Evolutionary conservation across 73 alveolate genomes (phyloP).

Genomic region (Paramecium primaurelia): DNA sequence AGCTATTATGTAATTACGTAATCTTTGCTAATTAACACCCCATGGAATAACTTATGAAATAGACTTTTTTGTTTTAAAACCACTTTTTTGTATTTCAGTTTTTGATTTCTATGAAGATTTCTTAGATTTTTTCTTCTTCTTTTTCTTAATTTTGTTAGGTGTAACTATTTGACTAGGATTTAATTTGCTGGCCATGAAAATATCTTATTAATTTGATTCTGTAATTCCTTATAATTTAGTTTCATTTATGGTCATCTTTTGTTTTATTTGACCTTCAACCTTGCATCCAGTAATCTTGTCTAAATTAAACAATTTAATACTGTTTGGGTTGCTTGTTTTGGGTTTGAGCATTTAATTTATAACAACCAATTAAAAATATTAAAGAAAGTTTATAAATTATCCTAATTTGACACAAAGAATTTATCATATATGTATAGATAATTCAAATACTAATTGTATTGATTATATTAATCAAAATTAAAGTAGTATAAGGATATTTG

Average conservation of each 20-base stretch:
- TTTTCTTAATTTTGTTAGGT: neutral
- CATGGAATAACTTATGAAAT: neutral
- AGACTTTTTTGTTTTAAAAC: neutral
- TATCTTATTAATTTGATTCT: neutral
- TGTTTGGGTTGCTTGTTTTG: neutral
- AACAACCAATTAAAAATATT: neutral
- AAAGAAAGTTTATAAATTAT: neutral
- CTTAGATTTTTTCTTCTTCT: neutral
- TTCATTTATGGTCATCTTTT: neutral
- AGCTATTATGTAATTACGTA: neutral
- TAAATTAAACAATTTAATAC: neutral
- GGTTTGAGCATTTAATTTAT: neutral
- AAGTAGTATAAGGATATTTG: neutral
- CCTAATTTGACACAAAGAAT: neutral
- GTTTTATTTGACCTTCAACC: neutral
- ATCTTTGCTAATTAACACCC: neutral
- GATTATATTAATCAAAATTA: neutral
- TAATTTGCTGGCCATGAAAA: neutral
- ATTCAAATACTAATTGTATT: too few relatives aligned
- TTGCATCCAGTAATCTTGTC: constrained; percentile 1
- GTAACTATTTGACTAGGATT: neutral
- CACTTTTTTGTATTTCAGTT: neutral
- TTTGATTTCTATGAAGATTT: neutral
- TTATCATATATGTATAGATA: too few relatives aligned
- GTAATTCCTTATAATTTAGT: neutral